Conservation (phyloP, 169 alveolate genomes). For the Plasmodium inui region DNA sequence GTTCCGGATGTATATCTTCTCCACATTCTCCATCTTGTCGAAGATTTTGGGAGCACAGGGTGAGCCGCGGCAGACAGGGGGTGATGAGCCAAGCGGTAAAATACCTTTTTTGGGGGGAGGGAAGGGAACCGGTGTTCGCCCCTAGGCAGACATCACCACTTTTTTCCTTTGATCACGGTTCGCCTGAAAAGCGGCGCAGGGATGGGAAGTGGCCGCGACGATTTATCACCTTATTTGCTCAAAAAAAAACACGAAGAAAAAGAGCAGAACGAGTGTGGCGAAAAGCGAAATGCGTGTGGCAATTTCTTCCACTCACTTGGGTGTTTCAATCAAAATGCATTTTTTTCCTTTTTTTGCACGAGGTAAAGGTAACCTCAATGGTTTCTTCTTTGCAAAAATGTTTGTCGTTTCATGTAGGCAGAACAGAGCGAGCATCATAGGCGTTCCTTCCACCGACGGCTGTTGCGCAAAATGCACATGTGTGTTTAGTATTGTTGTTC, state of each 20-base stretch:
- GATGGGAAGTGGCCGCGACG: background rate
- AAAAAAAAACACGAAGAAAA: no score
- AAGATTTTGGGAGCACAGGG: background rate
- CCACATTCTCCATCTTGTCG: constrained; percentile 13
- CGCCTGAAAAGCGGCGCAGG: background rate
- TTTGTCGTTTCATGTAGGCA: background rate
- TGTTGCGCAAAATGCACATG: background rate
- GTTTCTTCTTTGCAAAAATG: background rate
- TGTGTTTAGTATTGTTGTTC: background rate
- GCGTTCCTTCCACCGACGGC: background rate
- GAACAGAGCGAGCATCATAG: background rate
- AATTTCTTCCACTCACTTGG: background rate
- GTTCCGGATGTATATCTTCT: constrained; percentile 35
- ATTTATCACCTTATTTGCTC: background rate
- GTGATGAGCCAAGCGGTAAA: background rate
- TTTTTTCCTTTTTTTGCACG: background rate
- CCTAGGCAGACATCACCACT: background rate
- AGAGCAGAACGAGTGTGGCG: background rate
- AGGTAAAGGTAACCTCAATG: background rate
- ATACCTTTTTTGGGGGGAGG: background rate
- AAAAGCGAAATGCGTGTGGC: background rate
- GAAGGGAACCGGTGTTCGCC: no score
- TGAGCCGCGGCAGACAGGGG: background rate
- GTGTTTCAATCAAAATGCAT: background rate
- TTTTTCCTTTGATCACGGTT: background rate